Percentiles rank a stretch among this genome's conserved stretches.
These are phyloP conservation scores for Geotrichum carabidarum DNA, from an alignment of 1,139 yeast species.

Conservation along the genomic window DNA sequence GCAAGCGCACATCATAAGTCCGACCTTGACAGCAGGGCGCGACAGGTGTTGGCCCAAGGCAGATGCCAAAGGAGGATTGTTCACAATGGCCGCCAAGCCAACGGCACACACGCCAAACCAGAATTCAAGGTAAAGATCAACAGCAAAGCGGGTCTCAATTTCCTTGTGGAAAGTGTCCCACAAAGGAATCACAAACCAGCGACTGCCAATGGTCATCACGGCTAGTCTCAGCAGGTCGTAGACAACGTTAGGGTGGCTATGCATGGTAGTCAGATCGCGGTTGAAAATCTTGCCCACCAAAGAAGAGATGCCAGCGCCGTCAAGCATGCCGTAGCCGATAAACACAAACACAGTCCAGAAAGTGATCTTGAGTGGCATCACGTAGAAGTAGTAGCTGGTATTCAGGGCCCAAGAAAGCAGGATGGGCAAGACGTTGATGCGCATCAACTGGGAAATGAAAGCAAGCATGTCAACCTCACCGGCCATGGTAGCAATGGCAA, in stretches of 20 bases:
- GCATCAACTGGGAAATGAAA: background rate
- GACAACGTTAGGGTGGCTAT: background rate
- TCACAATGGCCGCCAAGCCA: background rate
- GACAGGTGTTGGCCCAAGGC: background rate
- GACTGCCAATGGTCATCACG: background rate
- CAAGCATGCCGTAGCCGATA: background rate
- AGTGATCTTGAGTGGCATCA: conserved; percentile 1
- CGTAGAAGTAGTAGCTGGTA: conserved; percentile 7
- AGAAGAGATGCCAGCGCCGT: background rate
- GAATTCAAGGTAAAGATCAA: background rate
- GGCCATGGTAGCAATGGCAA: background rate
- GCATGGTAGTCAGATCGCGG: background rate
- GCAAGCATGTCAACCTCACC: background rate
- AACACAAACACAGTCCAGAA: conserved; percentile 8
- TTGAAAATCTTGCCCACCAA: background rate
- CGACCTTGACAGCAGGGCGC: background rate
- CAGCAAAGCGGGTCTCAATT: background rate
- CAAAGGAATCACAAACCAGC: background rate
- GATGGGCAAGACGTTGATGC: background rate
- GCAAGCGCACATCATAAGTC: background rate
- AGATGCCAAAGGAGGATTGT: background rate
- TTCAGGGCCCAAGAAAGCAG: conserved; percentile 3
- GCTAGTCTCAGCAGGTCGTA: background rate
- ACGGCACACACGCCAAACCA: background rate
- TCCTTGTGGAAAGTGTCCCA: conserved; percentile 2